Evolutionary conservation across 2,329 filamentous ascomycete genomes (phyloP).

Genomic region (Fusarium sp.): DNA sequence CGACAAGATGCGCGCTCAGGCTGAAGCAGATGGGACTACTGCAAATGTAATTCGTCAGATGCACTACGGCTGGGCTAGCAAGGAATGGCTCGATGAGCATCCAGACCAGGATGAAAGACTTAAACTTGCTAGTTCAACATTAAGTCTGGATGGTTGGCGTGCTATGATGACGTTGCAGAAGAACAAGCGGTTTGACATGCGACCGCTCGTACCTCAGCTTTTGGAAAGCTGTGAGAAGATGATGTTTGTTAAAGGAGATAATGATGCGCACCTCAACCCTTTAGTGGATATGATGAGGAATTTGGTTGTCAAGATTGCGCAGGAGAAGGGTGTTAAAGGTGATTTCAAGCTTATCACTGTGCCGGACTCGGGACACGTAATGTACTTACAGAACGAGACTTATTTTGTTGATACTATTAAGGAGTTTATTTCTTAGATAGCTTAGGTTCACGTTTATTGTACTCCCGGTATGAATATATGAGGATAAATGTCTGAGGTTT

Average conservation of each 20-base stretch:
- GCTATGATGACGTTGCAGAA: constrained; percentile 7
- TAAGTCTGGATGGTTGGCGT: neutral
- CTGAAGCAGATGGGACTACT: neutral
- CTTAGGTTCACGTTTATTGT: rapidly evolving
- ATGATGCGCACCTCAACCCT: neutral
- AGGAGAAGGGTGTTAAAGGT: neutral
- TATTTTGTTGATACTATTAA: neutral
- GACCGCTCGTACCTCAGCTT: neutral
- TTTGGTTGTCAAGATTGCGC: neutral
- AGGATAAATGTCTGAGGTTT: rapidly evolving
- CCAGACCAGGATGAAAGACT: neutral
- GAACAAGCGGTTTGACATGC: constrained; percentile 1
- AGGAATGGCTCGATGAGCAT: neutral
- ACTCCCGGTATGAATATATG: rapidly evolving
- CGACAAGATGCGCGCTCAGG: neutral
- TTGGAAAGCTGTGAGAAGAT: neutral
- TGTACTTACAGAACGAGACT: constrained; percentile 18
- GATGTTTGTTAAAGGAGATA: neutral
- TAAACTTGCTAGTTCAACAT: neutral
- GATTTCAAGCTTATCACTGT: neutral
- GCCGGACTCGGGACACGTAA: neutral
- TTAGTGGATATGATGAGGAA: constrained; percentile 8
- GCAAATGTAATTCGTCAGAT: constrained; percentile 1
- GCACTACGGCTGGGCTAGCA: constrained; percentile 16
- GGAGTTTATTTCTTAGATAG: neutral